These are phyloP conservation scores for Aspergillus ruber DNA, from an alignment of 2,329 filamentous ascomycete species.

Conservation along the genomic window DNA sequence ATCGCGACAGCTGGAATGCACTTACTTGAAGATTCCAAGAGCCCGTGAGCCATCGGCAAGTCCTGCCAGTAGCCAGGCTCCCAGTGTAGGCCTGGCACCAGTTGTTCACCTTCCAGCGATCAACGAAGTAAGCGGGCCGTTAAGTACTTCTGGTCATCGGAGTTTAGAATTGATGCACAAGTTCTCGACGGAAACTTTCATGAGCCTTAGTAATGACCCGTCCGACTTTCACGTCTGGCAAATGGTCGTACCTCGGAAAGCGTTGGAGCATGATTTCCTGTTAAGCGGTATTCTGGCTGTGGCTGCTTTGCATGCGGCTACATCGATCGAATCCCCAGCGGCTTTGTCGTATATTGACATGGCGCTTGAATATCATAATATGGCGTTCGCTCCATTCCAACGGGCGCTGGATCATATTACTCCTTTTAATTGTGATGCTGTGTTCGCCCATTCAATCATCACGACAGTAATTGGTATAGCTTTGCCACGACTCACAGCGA, in stretches of 20 bases:
- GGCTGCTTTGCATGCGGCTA: constrained; percentile 35
- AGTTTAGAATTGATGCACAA: constrained; percentile 50
- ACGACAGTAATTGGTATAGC: constrained; percentile 31
- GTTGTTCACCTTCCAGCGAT: neutral
- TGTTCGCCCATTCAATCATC: constrained; percentile 32
- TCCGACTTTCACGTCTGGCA: constrained; percentile 34
- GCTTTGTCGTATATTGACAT: constrained; percentile 30
- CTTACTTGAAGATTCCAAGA: constrained; percentile 17
- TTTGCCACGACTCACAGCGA: constrained; percentile 26
- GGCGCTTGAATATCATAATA: constrained; percentile 31
- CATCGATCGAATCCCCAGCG: constrained; percentile 20
- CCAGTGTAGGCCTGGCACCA: neutral
- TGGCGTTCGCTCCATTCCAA: constrained; percentile 29
- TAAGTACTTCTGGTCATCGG: constrained; percentile 14
- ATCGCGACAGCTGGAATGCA: constrained; percentile 29
- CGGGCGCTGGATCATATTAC: constrained; percentile 29
- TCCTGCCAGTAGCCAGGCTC: constrained; percentile 3
- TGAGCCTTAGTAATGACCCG: constrained; percentile 31
- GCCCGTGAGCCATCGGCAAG: constrained; percentile 9
- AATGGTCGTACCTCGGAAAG: constrained; percentile 34
- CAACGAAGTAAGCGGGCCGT: constrained; percentile 2
- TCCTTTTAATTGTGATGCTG: constrained; percentile 31
- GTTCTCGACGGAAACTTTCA: constrained; percentile 44
- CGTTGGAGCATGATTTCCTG: constrained; percentile 35
- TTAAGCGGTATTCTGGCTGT: constrained; percentile 37